A percentile compares a stretch with the other conserved stretches of the same genome.
Conservation (phyloP, 2,329 filamentous ascomycete species). For the Aspergillus sp. region DNA sequence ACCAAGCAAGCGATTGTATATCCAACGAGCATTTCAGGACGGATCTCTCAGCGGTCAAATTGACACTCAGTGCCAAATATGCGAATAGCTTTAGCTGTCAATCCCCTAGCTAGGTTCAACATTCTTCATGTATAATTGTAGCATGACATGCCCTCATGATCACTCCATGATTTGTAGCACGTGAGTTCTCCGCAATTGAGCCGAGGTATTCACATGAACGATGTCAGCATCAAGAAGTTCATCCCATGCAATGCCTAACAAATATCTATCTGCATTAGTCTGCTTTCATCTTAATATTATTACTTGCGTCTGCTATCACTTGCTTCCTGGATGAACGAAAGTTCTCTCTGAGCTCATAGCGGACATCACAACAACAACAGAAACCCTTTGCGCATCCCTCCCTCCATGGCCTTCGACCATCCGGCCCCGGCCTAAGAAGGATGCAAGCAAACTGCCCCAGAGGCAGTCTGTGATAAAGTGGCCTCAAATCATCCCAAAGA, state of each 20-base stretch:
- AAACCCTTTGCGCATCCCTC: not conserved
- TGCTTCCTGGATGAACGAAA: not conserved
- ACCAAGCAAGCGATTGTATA: not conserved
- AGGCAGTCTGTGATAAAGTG: slow-evolving; percentile 3
- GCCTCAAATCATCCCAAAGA: not conserved
- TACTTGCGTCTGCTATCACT: not conserved
- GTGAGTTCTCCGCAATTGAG: slow-evolving; percentile 12
- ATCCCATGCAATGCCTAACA: not conserved
- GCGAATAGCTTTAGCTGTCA: no score
- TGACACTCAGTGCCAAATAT: no score
- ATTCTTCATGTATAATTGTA: no score
- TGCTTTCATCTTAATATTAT: not conserved
- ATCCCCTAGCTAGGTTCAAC: no score
- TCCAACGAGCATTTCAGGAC: not conserved
- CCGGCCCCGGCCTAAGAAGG: slow-evolving; percentile 5
- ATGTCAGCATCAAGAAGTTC: slow-evolving; percentile 2
- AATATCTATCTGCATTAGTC: not conserved
- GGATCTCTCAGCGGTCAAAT: no score
- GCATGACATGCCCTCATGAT: no score
- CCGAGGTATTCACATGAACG: slow-evolving; percentile 22
- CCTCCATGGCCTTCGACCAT: slow-evolving; percentile 14
- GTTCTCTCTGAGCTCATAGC: not conserved
- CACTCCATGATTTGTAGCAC: slow-evolving; percentile 4
- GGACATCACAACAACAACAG: not conserved
- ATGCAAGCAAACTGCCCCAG: slow-evolving; percentile 9